These are phyloP conservation scores for Aspergillus latus DNA, from an alignment of 2,329 filamentous ascomycete genomes.

Conservation along the genomic window DNA sequence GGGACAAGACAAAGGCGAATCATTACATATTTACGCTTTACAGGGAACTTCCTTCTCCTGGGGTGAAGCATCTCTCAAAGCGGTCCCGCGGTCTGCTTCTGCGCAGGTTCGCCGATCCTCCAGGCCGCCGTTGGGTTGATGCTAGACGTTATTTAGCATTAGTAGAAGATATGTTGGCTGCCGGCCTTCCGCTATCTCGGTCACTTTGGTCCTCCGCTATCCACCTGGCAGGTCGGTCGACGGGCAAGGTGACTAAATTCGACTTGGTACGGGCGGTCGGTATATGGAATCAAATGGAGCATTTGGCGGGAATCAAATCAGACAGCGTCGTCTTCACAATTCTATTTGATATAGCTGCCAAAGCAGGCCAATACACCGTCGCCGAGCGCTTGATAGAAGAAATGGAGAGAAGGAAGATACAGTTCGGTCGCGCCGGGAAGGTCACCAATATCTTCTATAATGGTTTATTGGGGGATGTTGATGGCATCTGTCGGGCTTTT, in stretches of 20 bases:
- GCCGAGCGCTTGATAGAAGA: constrained; percentile 83
- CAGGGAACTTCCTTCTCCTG: constrained; percentile 52
- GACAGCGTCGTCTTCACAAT: constrained; percentile 89
- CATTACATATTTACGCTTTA: constrained; percentile 56
- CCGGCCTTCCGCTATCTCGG: constrained; percentile 66
- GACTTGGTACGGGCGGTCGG: constrained; percentile 69
- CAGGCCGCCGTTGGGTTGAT: constrained; percentile 51
- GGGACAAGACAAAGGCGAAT: constrained; percentile 46
- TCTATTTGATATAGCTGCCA: constrained; percentile 83
- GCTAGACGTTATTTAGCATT: constrained; percentile 76
- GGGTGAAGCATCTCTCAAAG: constrained; percentile 52
- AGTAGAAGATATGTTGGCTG: constrained; percentile 76
- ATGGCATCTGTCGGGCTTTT: constrained; percentile 74
- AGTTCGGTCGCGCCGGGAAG: constrained; percentile 75
- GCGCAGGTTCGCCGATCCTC: constrained; percentile 62
- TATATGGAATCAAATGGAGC: constrained; percentile 90
- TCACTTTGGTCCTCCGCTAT: constrained; percentile 84
- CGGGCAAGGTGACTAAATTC: constrained; percentile 56
- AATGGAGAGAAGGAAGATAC: constrained; percentile 68
- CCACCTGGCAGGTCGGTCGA: constrained; percentile 72
- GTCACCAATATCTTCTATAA: constrained; percentile 81
- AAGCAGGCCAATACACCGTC: constrained; percentile 77
- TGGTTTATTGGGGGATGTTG: constrained; percentile 71
- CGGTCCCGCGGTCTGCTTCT: constrained; percentile 63
- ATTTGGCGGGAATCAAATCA: constrained; percentile 61